Evolutionary conservation across 768 basidiomycete genomes (phyloP), one percentile per base, ranked within the genome.

Genomic region (Naganishia vaughanmartiniae): DNA sequence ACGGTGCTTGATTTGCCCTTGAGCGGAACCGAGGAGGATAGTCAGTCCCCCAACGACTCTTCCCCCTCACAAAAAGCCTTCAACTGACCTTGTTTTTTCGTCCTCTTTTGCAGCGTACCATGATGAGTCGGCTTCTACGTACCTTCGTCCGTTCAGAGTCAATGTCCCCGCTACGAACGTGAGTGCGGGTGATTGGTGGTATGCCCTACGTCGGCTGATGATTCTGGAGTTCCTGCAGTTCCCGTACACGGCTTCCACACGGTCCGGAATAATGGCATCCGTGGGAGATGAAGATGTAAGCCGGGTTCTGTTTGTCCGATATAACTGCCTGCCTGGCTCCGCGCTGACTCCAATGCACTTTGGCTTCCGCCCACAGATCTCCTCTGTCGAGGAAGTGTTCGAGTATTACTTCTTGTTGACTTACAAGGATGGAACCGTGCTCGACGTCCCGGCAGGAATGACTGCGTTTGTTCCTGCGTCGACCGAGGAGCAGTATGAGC

Each of bases 381-480:
- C 66, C 11, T 19, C 39, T 7, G 33, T 46, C 5, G 66, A 67
- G 55, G 19, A 28, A 7, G 39, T 67, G 66, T 67, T 67, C 54
- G 66, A 67, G 36, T 67, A 67, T 28, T 67, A 56, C 34, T 67
- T 55, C 54, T 1, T 17, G 33, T 26, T 67, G 17, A 67, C 66
- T 19, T 55, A n/a, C 33, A 33, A n/a, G 2, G 54, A 67, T 19
- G 66, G 66, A 30, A 55, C 51, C 5, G 34, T 15, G 9, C 24
- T 67, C 6, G 66, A 67, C 30, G 48, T 67, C 2, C 54, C 54
- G 24, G 66, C 66, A 10, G 66, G 66, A 5, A 26, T 55, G 45
- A 67, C 53, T 12, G 66, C 34, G 19, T 67, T 67, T 54, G 31
- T 67, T 24, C 66, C 66, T 3, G 65, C 31, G 5, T 51, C 46